phyloP scores from a whole-genome alignment of 768 basidiomycete species.

The Holtermanniella nyarrowii region DNA sequence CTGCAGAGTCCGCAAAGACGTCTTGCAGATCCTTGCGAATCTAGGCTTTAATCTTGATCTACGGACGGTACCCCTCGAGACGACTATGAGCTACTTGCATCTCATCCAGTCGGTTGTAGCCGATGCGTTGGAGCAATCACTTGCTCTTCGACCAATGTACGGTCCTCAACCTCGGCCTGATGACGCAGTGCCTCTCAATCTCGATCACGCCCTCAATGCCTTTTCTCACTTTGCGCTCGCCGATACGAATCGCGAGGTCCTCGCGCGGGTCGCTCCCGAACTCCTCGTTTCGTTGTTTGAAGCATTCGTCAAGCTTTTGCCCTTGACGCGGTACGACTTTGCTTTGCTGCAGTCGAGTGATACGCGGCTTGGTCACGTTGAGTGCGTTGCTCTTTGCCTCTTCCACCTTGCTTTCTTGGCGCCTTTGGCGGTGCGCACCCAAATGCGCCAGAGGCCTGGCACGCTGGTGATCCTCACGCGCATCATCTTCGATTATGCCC shows the following conservation, averaged over 20 bases:
- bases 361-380: constrained; percentile 64
- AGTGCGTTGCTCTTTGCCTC: constrained; percentile 68
- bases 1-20: constrained; percentile 65
- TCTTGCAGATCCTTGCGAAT: constrained; percentile 57
- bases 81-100: constrained; percentile 51
- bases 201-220: constrained; percentile 57
- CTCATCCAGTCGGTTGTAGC: constrained; percentile 65
- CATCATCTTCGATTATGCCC: constrained; percentile 22
- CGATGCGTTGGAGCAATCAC: constrained; percentile 50
- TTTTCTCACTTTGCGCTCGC: constrained; percentile 66
- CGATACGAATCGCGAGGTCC: constrained; percentile 67
- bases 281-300: constrained; percentile 57
- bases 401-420: constrained; percentile 80
- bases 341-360: constrained; percentile 44
- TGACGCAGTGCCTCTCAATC: constrained; percentile 44
- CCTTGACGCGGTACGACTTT: constrained; percentile 65
- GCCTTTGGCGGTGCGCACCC: constrained; percentile 60
- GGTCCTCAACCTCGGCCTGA: constrained; percentile 38
- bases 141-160: constrained; percentile 47
- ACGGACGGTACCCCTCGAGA: constrained; percentile 39
- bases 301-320: constrained; percentile 70
- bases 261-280: constrained; percentile 53
- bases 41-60: constrained; percentile 50
- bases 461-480: constrained; percentile 55
- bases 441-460: constrained; percentile 57